phyloP scores from a whole-genome alignment of 2,329 filamentous ascomycete species.

The Botryotinia convoluta region DNA sequence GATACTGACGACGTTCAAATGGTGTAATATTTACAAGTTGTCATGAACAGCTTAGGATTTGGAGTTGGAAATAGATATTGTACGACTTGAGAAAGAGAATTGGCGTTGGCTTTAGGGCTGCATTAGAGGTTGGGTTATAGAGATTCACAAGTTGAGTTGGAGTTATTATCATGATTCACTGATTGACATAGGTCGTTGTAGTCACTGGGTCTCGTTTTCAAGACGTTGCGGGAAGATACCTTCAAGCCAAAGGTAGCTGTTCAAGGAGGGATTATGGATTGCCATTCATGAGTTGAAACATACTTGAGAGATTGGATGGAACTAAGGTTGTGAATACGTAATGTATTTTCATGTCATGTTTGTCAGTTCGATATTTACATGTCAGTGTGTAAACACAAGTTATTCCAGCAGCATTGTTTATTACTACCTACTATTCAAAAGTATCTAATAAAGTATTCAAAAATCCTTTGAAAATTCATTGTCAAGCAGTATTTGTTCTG shows the following conservation, averaged over 20 bases:
- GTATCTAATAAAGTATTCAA: too few relatives aligned
- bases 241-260: background rate
- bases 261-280: fast-evolving
- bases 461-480: too few relatives aligned
- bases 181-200: background rate
- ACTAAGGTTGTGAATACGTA: background rate
- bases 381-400: too few relatives aligned
- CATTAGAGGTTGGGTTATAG: background rate
- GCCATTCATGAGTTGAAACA: background rate
- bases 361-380: background rate
- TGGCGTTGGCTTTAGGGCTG: background rate
- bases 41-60: background rate
- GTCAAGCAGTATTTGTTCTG: too few relatives aligned
- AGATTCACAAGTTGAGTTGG: background rate
- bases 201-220: background rate
- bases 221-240: background rate
- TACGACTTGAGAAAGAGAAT: background rate
- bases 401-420: too few relatives aligned
- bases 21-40: background rate
- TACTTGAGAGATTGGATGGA: background rate
- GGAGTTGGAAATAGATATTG: background rate
- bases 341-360: background rate
- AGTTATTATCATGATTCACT: background rate
- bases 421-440: too few relatives aligned
- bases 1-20: background rate